Percentiles rank a stretch among this genome's conserved stretches.
phyloP scores from a whole-genome alignment of 768 basidiomycete species.

The Podaxis sp. region DNA sequence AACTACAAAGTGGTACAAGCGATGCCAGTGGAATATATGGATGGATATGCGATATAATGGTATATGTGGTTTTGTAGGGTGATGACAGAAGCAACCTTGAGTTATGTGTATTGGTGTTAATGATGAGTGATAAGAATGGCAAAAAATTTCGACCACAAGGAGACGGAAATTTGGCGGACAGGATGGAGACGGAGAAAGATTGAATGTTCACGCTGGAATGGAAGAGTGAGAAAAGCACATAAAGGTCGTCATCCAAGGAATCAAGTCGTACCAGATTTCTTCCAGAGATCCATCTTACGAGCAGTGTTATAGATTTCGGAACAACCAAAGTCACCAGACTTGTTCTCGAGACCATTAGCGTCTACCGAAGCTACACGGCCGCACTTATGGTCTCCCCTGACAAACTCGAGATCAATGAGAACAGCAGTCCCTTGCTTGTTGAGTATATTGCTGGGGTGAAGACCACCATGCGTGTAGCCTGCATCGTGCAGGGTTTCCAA shows the following conservation, averaged over 20 bases:
- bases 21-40: not conserved
- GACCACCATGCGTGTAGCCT: conserved; percentile 9
- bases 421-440: conserved; percentile 4
- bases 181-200: too few species aligned
- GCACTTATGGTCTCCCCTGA: conserved; percentile 11
- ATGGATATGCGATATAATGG: not conserved
- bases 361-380: conserved; percentile 5
- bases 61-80: not conserved
- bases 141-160: too few species aligned
- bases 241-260: not conserved
- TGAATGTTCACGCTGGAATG: not conserved
- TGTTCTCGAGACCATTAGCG: conserved; percentile 8
- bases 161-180: too few species aligned
- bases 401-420: conserved; percentile 13
- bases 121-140: too few species aligned
- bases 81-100: too few species aligned
- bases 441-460: conserved; percentile 12
- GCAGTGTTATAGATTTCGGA: conserved; percentile 10
- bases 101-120: too few species aligned
- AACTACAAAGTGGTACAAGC: not conserved
- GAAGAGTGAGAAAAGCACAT: not conserved
- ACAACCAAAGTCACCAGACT: conserved; percentile 13
- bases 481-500: conserved; percentile 11
- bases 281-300: conserved; percentile 15
- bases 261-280: conserved; percentile 11